Percentiles rank a stretch among this genome's conserved stretches.
Conservation (phyloP, 495 filamentous ascomycete species). For the Baudoinia panamericana region DNA sequence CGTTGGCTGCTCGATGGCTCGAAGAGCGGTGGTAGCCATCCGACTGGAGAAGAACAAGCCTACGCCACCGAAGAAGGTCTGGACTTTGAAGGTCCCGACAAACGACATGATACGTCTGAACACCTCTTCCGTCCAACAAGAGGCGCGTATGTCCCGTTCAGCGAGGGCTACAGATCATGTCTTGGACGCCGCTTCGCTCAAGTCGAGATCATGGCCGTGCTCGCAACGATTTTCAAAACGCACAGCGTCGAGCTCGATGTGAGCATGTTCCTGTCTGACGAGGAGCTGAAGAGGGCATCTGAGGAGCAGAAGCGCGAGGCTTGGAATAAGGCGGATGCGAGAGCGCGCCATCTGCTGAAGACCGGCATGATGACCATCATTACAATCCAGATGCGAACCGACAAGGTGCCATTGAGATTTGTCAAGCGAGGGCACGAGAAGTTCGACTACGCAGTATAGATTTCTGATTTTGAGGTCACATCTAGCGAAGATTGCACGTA, state of each 20-base stretch:
- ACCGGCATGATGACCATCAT: slow-evolving; percentile 39
- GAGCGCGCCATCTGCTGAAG: slow-evolving; percentile 34
- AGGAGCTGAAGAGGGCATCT: slow-evolving; percentile 36
- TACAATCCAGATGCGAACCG: slow-evolving; percentile 49
- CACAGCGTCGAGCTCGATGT: slow-evolving; percentile 56
- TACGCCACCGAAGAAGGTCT: slow-evolving; percentile 32
- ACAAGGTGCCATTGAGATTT: slow-evolving; percentile 46
- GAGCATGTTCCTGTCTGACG: slow-evolving; percentile 45
- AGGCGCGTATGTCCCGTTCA: slow-evolving; percentile 62
- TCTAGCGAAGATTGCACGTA: background rate
- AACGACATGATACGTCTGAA: slow-evolving; percentile 37
- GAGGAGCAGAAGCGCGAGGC: slow-evolving; percentile 34
- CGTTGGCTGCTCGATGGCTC: slow-evolving; percentile 44
- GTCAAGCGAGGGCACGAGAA: slow-evolving; percentile 50
- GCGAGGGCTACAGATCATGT: slow-evolving; percentile 57
- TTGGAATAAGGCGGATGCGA: slow-evolving; percentile 42
- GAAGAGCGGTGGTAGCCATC: slow-evolving; percentile 20
- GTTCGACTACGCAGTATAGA: slow-evolving; percentile 34
- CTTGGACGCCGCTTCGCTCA: slow-evolving; percentile 60
- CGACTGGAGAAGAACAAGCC: slow-evolving; percentile 34
- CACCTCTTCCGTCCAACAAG: slow-evolving; percentile 45
- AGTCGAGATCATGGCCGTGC: slow-evolving; percentile 57
- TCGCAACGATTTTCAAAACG: slow-evolving; percentile 50
- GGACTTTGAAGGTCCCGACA: slow-evolving; percentile 43
- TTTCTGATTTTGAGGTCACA: background rate